Base-by-base conservation (phyloP, 805 yeast genomes). In the Ogataea degrootiae region DNA sequence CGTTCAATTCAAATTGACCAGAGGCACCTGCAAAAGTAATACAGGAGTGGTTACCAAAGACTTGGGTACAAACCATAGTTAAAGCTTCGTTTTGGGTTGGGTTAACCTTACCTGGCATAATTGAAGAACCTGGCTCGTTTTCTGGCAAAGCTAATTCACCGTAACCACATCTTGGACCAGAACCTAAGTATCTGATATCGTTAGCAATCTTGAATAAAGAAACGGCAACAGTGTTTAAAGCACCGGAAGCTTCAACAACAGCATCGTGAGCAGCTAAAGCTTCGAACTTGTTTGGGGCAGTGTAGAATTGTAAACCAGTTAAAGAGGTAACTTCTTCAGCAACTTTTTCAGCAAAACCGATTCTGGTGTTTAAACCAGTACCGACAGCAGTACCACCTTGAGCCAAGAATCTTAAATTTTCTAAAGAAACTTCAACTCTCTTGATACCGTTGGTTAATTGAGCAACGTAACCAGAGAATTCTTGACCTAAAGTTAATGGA, bases 321-420 rank as follows among this genome's bases (percentile, higher is more conserved):
- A 88, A 80, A 58, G 80, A 78, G 50, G 95, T 69, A 41, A 94
- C 96, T 71, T 86, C 82, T 51, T 77, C 83, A 51, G 99, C 99
- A 58, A 94, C 82, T 59, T 85, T 82, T 60, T 74, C 83, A 61
- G 89, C 96, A 67, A 86, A 94, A 23, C 98, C 98, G 65, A 81
- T 79, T 67, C 72, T 84, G 72, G 98, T 92, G 82, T 94, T 94
- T 61, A 94, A 80, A 57, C 99, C 99, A 47, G 99, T 94, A 61
- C 99, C 99, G 47, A 94, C 99, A 52, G 99, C 99, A 53, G 99
- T 94, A 75, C 99, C 99, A 75, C 99, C 99, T 77, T 94, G 99
- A 42, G 99, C 99, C 59, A 94, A 80, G 67, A 67, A 81, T 62
- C 83, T 77, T 67, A 94, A 77, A 70, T 82, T 82, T 58, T 87